A percentile compares a stretch with the other conserved stretches of the same genome.
phyloP scores from a whole-genome alignment of 495 filamentous ascomycete species.

The Podospora pseudocomata region DNA sequence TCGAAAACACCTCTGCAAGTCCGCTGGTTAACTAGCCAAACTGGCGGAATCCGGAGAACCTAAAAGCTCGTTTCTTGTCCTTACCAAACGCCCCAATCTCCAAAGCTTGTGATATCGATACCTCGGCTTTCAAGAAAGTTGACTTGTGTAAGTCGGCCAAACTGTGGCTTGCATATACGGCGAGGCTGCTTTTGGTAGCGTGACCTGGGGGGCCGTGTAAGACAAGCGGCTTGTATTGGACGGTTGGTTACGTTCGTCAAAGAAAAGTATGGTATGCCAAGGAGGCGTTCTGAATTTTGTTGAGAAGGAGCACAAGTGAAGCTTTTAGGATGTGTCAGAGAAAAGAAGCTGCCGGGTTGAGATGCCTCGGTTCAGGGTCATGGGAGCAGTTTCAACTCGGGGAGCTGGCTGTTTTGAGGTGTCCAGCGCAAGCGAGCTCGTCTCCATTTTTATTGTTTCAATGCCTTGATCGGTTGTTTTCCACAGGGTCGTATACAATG shows the following conservation, averaged over 20 bases:
- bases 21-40: background rate
- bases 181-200: background rate
- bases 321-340: background rate
- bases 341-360: background rate
- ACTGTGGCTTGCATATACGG: background rate
- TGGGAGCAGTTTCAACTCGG: background rate
- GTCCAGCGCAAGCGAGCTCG: background rate
- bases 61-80: background rate
- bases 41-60: background rate
- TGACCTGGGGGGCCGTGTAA: background rate
- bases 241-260: background rate
- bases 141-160: background rate
- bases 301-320: background rate
- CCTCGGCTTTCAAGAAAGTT: background rate
- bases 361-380: background rate
- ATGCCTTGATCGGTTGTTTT: background rate
- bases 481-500: background rate
- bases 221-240: background rate
- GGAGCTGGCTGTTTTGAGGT: background rate
- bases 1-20: background rate
- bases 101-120: background rate
- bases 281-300: background rate
- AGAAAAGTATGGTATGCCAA: background rate
- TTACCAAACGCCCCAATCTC: background rate
- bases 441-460: background rate